These are phyloP conservation scores for Iberis pinnata DNA, from an alignment of 345 rosid genomes.

Conservation along the genomic window DNA sequence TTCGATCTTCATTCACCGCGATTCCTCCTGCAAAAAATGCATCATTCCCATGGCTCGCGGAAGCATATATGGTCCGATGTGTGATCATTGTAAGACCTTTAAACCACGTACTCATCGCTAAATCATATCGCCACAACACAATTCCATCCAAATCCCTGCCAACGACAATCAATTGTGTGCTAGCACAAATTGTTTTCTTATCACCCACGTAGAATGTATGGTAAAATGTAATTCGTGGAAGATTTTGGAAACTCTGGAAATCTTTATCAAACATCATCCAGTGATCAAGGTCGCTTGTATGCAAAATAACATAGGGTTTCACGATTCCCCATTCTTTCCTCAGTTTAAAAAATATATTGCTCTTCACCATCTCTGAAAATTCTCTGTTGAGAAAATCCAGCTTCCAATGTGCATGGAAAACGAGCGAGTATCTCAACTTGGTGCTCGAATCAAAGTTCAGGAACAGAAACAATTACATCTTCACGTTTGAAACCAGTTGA, in stretches of 20 bases:
- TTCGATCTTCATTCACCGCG: constrained; percentile 7
- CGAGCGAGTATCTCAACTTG: not conserved
- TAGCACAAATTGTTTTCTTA: constrained; percentile 58
- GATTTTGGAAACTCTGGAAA: constrained; percentile 38
- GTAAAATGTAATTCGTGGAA: constrained; percentile 51
- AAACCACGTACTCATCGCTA: constrained; percentile 48
- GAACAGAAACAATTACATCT: not conserved
- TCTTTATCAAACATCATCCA: constrained; percentile 17
- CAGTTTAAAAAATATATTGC: not conserved
- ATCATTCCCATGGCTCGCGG: constrained; percentile 44
- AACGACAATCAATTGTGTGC: constrained; percentile 55
- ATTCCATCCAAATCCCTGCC: constrained; percentile 43
- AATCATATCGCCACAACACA: constrained; percentile 55
- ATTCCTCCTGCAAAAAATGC: constrained; percentile 61
- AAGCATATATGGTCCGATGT: constrained; percentile 43
- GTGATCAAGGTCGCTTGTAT: constrained; percentile 47
- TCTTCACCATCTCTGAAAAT: not conserved
- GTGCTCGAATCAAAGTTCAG: not conserved
- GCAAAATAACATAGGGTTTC: constrained; percentile 17
- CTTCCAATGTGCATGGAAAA: not conserved
- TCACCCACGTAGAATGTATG: constrained; percentile 44
- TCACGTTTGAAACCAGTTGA: too few species aligned
- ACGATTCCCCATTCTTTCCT: not conserved
- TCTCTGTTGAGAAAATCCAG: too few species aligned
- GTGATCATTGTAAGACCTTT: constrained; percentile 40